phyloP scores from a whole-genome alignment of 805 yeast species.

The Candida odintsovae region DNA sequence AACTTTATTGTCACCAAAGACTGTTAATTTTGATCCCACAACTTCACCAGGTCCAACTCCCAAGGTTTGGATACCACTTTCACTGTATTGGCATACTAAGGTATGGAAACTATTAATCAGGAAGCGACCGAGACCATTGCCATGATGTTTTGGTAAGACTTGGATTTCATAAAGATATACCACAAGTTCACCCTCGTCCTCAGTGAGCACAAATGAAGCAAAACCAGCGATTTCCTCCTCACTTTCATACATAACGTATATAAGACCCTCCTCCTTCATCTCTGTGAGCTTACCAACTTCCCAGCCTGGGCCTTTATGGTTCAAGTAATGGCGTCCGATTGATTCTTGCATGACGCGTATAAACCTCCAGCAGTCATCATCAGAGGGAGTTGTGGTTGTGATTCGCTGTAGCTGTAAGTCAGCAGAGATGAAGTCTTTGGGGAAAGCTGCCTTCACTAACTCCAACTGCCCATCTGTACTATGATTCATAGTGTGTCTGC shows the following conservation, averaged over 20 bases:
- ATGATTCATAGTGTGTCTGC: neutral
- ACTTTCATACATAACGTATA: slow-evolving; percentile 9
- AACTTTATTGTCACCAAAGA: slow-evolving; percentile 44
- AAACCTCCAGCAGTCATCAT: slow-evolving; percentile 2
- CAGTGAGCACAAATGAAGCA: slow-evolving; percentile 39
- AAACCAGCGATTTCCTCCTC: slow-evolving; percentile 31
- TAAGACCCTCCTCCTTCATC: slow-evolving; percentile 27
- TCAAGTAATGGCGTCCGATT: slow-evolving; percentile 12
- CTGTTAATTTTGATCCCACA: slow-evolving; percentile 35
- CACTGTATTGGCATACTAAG: slow-evolving; percentile 20
- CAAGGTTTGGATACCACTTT: neutral
- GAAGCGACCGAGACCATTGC: slow-evolving; percentile 31
- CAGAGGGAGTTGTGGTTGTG: neutral
- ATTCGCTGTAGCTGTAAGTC: neutral
- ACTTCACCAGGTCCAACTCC: slow-evolving; percentile 2
- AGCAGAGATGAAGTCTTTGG: neutral
- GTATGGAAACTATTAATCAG: slow-evolving; percentile 34
- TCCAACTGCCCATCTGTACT: neutral
- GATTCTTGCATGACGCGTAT: slow-evolving; percentile 10
- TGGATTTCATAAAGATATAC: slow-evolving; percentile 58
- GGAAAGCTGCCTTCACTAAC: neutral
- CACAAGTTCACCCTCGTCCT: slow-evolving; percentile 32
- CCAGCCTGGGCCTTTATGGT: slow-evolving; percentile 18
- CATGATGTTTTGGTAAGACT: slow-evolving; percentile 30
- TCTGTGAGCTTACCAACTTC: slow-evolving; percentile 37